Evolutionary conservation across 805 yeast genomes (phyloP), one percentile per base, ranked within the genome.

Genomic region (Ogataea sp.): DNA sequence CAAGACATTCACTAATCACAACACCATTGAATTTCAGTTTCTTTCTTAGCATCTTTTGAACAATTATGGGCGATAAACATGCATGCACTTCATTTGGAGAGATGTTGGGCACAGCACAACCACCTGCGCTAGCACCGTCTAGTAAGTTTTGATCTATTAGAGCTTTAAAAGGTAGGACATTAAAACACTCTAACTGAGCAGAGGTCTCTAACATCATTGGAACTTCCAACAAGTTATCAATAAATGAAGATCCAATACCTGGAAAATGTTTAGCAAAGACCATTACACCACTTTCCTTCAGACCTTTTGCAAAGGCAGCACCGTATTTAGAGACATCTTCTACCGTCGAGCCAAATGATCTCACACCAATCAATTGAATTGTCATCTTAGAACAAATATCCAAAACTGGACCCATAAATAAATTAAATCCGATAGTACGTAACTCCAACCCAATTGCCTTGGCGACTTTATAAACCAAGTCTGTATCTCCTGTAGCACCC

Each of bases 241-340:
- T 78, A 17, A 70, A 65, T 1, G 81, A 80, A 39, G 72, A 71
- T 3, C 83, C 83, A 38, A 74, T 75, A 1, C 84, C 84, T 0
- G 84, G 84, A 48, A 78, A 78, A 55, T 78, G 83, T 48, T 78
- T 78, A 0, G 80, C 83, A 41, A 76, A 70, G 2, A 75, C 65
- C 28, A 70, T 52, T 11, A 78, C 50, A 1, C 80, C 80, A 11
- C 78, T 80, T 33, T 65, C 73, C 38, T 63, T 62, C 34, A 73
- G 61, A 1, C 83, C 84, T 41, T 58, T 60, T 5, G 78, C 71
- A 44, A 71, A 70, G 2, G 75, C 77, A 25, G 57, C 50, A 2
- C 79, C 80, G 46, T 65, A 75, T 47, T 65, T 68, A n/a, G 68
- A 61, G 11, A 77, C 83, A 29, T 71, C 78, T 34, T 75, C 77